Percentiles rank a stretch among this genome's conserved stretches.
Conservation (phyloP, 2,329 filamentous ascomycete species). For the Akanthomyces uredinophilus region DNA sequence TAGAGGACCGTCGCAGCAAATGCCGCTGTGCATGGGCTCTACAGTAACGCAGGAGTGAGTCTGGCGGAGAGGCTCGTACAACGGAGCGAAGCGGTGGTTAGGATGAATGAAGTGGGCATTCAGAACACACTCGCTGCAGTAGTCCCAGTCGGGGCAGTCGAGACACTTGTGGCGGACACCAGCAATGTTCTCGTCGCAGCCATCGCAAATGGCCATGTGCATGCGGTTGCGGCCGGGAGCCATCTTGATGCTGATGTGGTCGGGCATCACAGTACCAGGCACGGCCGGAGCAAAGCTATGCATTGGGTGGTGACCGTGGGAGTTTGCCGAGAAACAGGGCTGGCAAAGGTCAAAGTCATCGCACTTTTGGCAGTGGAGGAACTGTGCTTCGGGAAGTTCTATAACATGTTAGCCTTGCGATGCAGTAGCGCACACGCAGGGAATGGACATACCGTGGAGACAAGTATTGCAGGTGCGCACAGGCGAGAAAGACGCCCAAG, state of each 20-base stretch:
- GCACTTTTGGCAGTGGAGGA: slow-evolving; percentile 80
- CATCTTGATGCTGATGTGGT: slow-evolving; percentile 62
- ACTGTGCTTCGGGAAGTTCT: slow-evolving; percentile 71
- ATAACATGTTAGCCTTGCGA: background rate
- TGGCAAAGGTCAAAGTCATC: slow-evolving; percentile 92
- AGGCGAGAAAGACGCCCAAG: slow-evolving; percentile 13
- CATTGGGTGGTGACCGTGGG: slow-evolving; percentile 86
- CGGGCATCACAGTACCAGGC: slow-evolving; percentile 55
- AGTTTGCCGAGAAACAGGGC: slow-evolving; percentile 66
- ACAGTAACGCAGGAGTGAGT: slow-evolving; percentile 18
- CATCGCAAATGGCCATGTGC: slow-evolving; percentile 90
- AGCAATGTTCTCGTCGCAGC: slow-evolving; percentile 80
- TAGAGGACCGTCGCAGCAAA: slow-evolving; percentile 91
- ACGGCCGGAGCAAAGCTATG: slow-evolving; percentile 72
- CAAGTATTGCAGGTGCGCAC: slow-evolving; percentile 68
- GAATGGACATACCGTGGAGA: slow-evolving; percentile 35
- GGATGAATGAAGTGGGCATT: slow-evolving; percentile 67
- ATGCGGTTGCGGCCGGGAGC: slow-evolving; percentile 71
- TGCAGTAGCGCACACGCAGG: background rate
- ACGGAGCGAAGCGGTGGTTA: slow-evolving; percentile 79
- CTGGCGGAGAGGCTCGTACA: slow-evolving; percentile 65
- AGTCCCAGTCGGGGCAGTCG: slow-evolving; percentile 96
- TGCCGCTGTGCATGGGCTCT: slow-evolving; percentile 64
- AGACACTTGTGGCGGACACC: slow-evolving; percentile 96
- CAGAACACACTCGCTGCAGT: slow-evolving; percentile 71